Evolutionary conservation across 129 eudicot genomes (phyloP).

Genomic region (Lactuca saligna): DNA sequence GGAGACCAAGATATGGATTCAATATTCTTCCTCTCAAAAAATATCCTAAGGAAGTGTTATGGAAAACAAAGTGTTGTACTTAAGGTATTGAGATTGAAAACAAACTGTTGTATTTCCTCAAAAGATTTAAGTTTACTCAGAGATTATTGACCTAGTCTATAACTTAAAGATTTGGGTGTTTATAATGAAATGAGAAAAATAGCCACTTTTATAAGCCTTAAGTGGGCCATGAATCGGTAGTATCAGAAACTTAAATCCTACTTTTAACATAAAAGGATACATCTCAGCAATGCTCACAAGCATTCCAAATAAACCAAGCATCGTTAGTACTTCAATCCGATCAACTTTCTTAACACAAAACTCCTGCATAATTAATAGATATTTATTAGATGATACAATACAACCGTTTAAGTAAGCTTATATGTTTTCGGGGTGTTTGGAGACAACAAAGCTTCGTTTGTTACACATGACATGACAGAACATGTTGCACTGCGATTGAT

Average conservation of each 20-base stretch:
- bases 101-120: no score
- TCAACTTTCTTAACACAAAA: conserved; percentile 73
- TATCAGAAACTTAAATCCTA: neutral
- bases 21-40: conserved; percentile 57
- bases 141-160: neutral
- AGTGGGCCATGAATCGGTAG: neutral
- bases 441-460: neutral
- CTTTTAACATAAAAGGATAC: conserved; percentile 67
- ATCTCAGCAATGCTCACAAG: conserved; percentile 59
- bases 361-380: conserved; percentile 47
- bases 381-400: neutral
- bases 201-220: neutral
- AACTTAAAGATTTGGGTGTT: neutral
- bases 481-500: neutral
- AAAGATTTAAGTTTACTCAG: no score
- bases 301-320: conserved; percentile 80
- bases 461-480: no score
- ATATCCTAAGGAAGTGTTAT: conserved; percentile 43
- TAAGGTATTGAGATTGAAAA: neutral
- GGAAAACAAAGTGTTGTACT: conserved; percentile 27
- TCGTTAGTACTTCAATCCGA: conserved; percentile 67
- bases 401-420: neutral
- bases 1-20: conserved; percentile 64
- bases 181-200: neutral
- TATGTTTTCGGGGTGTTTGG: neutral